A percentile compares a stretch with the other conserved stretches of the same genome.
These are phyloP conservation scores for Nemania sp. DNA, from an alignment of 2,329 filamentous ascomycete genomes.

Conservation along the genomic window DNA sequence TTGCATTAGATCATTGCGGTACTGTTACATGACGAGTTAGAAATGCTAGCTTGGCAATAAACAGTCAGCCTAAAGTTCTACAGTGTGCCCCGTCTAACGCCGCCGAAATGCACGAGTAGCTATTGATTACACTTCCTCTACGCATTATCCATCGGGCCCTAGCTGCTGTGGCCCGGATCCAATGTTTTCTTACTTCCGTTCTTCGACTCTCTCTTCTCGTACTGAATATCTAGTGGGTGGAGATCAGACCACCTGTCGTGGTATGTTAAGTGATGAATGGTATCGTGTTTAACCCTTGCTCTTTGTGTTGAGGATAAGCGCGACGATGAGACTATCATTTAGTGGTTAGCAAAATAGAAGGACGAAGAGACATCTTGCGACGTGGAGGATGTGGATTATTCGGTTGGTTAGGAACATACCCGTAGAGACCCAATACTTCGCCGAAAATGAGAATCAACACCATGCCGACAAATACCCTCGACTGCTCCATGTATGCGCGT, in stretches of 20 bases:
- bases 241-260: constrained; percentile 2
- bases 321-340: constrained; percentile 81
- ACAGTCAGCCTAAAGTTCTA: constrained; percentile 45
- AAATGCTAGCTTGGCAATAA: constrained; percentile 29
- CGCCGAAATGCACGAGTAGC: constrained; percentile 48
- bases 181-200: constrained; percentile 25
- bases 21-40: constrained; percentile 5
- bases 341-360: constrained; percentile 39
- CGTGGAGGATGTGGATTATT: not conserved
- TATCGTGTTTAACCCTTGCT: constrained; percentile 66
- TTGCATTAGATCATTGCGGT: constrained; percentile 30
- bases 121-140: constrained; percentile 47
- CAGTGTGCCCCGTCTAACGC: constrained; percentile 50
- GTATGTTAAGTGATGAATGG: not conserved
- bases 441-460: constrained; percentile 98
- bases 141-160: constrained; percentile 4
- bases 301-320: constrained; percentile 92
- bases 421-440: constrained; percentile 96
- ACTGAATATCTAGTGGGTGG: constrained; percentile 23
- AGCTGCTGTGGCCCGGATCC: constrained; percentile 9
- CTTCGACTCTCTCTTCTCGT: constrained; percentile 10
- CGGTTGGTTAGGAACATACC: constrained; percentile 66
- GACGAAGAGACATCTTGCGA: constrained; percentile 16
- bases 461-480: constrained; percentile 97
- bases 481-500: constrained; percentile 95